phyloP scores from a whole-genome alignment of 2,329 filamentous ascomycete genomes.

The Pochonia chlamydosporia region DNA sequence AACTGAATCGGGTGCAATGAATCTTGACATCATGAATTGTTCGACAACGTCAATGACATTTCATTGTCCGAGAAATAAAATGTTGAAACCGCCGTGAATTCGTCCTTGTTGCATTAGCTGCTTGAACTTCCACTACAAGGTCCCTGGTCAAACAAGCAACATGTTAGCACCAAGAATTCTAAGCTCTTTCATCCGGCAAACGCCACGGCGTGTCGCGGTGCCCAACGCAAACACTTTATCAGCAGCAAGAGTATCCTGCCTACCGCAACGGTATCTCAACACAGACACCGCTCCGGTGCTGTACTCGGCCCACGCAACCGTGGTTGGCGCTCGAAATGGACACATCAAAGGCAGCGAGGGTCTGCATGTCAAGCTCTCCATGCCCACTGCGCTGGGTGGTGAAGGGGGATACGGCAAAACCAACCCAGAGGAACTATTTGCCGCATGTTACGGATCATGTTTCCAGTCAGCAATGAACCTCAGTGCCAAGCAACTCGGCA shows the following conservation, averaged over 20 bases:
- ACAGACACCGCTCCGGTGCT: constrained; percentile 31
- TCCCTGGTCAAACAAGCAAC: neutral
- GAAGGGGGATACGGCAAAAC: constrained; percentile 33
- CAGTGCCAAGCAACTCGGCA: constrained; percentile 29
- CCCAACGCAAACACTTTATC: no score
- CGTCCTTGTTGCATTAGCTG: no score
- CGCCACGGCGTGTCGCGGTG: neutral
- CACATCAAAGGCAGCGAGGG: constrained; percentile 20
- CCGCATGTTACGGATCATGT: constrained; percentile 40
- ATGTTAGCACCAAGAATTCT: constrained; percentile 5
- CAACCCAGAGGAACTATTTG: constrained; percentile 41
- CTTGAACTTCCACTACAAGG: no score
- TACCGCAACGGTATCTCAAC: constrained; percentile 26
- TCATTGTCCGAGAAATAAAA: no score
- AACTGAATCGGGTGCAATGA: no score
- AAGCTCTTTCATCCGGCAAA: constrained; percentile 3
- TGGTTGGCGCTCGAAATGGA: constrained; percentile 30
- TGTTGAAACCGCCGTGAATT: no score
- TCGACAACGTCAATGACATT: no score
- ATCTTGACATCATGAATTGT: no score
- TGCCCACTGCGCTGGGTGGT: constrained; percentile 37
- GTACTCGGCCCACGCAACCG: constrained; percentile 30
- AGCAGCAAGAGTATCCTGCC: no score
- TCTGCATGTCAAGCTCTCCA: constrained; percentile 29
- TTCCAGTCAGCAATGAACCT: constrained; percentile 42